phyloP scores from a whole-genome alignment of 352 stramenopile species.

The Phytopythium litorale region DNA sequence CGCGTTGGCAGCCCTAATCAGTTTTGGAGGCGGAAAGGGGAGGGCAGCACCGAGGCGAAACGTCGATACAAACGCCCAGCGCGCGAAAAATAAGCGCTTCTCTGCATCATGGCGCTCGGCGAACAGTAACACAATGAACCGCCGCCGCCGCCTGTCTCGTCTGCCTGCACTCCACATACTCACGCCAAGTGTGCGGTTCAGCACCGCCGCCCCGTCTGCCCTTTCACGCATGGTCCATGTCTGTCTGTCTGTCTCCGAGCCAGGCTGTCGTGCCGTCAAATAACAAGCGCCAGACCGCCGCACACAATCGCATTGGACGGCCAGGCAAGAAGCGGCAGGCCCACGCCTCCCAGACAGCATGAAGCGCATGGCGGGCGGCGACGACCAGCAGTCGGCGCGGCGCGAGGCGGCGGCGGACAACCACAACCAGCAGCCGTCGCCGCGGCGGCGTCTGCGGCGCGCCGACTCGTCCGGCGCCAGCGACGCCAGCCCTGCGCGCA shows the following conservation, averaged over 20 bases:
- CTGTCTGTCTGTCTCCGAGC: background rate
- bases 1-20: background rate
- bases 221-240: background rate
- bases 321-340: background rate
- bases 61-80: background rate
- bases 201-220: background rate
- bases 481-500: background rate
- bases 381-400: background rate
- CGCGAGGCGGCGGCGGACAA: background rate
- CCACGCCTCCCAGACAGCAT: background rate
- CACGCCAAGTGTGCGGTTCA: background rate
- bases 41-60: background rate
- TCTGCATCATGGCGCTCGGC: background rate
- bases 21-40: background rate
- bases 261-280: background rate
- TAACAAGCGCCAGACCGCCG: background rate
- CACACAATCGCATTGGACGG: background rate
- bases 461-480: background rate
- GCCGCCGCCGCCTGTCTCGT: background rate
- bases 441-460: slow-evolving; percentile 5
- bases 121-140: background rate
- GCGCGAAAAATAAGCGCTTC: background rate
- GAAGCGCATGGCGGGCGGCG: background rate
- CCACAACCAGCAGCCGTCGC: slow-evolving; percentile 1
- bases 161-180: background rate